Percentiles rank a stretch among this genome's conserved stretches.
Evolutionary conservation across 1,284 basidiomycete genomes (phyloP).

Genomic region (Flammula alnicola): DNA sequence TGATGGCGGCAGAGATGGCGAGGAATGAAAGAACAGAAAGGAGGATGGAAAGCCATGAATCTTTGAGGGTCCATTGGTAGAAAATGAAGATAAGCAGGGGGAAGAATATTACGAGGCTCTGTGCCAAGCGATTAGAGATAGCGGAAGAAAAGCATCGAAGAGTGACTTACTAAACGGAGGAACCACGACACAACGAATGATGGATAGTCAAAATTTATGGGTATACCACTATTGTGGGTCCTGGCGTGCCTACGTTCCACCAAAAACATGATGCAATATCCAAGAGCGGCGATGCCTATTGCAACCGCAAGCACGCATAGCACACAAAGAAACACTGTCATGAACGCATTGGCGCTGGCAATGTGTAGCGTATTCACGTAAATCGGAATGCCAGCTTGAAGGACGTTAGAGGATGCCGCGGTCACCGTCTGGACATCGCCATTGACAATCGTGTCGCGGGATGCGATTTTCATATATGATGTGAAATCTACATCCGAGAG

Average conservation of each 20-base stretch:
- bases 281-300: conserved; percentile 53
- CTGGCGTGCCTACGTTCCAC: conserved; percentile 35
- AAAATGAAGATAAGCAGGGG: conserved; percentile 81
- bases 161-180: conserved; percentile 56
- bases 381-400: conserved; percentile 81
- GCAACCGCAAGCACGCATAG: conserved; percentile 69
- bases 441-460: conserved; percentile 26
- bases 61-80: conserved; percentile 88
- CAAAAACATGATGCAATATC: conserved; percentile 48
- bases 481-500: conserved; percentile 3
- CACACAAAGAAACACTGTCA: conserved; percentile 76
- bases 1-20: conserved; percentile 36
- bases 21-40: conserved; percentile 69
- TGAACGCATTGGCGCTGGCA: conserved; percentile 82
- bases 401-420: conserved; percentile 59
- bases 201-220: conserved; percentile 40
- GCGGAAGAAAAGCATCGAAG: conserved; percentile 1
- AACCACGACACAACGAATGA: conserved; percentile 61
- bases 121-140: conserved; percentile 15
- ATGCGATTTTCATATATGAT: conserved; percentile 2
- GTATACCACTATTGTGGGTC: conserved; percentile 30
- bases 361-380: conserved; percentile 79
- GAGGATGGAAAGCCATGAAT: conserved; percentile 80
- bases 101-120: conserved; percentile 67
- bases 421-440: conserved; percentile 72